Base-by-base conservation (phyloP, 768 basidiomycete genomes). In the Macrolepiota albuminosa region DNA sequence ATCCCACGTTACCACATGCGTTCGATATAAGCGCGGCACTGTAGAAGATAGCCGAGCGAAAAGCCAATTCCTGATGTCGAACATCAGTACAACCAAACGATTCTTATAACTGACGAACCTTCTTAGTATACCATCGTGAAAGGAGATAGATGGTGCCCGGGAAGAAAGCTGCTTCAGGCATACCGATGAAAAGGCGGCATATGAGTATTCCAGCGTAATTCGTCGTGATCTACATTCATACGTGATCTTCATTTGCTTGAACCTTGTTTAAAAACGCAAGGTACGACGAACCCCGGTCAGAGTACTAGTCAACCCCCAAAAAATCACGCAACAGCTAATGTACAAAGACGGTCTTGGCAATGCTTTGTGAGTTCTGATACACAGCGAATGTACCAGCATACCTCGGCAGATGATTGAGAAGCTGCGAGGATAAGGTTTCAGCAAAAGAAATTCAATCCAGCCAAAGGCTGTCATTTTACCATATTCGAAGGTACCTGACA, bases 401-500 rank as follows among this genome's bases (percentile, higher is more conserved):
- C 85, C 81, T 74, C 49, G 78, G 74, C 48, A 86, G 76, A 60
- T 77, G 74, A 58, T 84, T 85, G n/a, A 87, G 64, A 57, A 86
- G 75, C 84, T 85, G 50, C 3, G 8, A 13, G 31, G 26, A 50
- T 24, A 33, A 33, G 42, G 26, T 51, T n/a, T 33, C 24, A 55
- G 0, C 26, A 34, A 52, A 21, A 7, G 26, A n/a, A 40, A 2
- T n/a, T 10, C 33, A 7, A 21, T 47, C 16, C 33, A 54, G 54
- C 4, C 45, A 66, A 9, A 29, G 29, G 21, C 24, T 29, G 21
- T 26, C 11, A 34, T 4, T 29, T 29, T 29, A 81, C 85, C 82
- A 87, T 86, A 65, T 86, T 88, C 0, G 82, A 86, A 0, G 86
- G 86, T 53, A 88, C 77, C 63, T 87, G 85, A 13, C 82, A 79